phyloP scores from a whole-genome alignment of 768 basidiomycete species.

The Leccinum subtestaceum region DNA sequence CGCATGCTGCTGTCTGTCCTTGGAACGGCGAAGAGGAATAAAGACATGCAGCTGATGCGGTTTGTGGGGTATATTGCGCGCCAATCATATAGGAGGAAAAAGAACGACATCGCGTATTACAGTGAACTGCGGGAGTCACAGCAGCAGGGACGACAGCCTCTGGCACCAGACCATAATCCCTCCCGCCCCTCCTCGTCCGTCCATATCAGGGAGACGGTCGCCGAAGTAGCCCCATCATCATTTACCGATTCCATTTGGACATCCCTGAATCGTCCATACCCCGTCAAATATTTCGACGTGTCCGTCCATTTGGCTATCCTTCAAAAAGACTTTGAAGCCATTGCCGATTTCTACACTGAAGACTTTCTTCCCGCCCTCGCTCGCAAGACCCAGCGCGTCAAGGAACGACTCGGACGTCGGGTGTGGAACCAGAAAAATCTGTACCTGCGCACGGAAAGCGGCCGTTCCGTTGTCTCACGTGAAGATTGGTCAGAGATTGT shows the following conservation, averaged over 20 bases:
- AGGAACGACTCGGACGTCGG: conserved; percentile 76
- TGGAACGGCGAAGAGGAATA: conserved; percentile 56
- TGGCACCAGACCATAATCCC: conserved; percentile 23
- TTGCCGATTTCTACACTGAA: conserved; percentile 41
- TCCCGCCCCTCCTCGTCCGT: conserved; percentile 5
- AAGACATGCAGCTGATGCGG: conserved; percentile 55
- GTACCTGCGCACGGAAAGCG: conserved; percentile 39
- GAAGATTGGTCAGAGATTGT: conserved; percentile 51
- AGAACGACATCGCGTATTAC: conserved; percentile 44
- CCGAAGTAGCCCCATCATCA: background rate
- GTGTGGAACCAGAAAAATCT: conserved; percentile 62
- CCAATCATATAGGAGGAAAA: conserved; percentile 47
- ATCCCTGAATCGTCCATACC: conserved; percentile 16
- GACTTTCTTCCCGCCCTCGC: conserved; percentile 42
- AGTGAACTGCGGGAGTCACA: conserved; percentile 28
- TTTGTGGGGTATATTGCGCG: conserved; percentile 54
- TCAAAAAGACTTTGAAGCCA: conserved; percentile 48
- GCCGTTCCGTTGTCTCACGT: conserved; percentile 39
- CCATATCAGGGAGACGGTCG: background rate
- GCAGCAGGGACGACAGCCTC: conserved; percentile 21
- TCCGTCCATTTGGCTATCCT: conserved; percentile 57
- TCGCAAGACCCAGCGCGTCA: conserved; percentile 58
- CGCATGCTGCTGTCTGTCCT: conserved; percentile 55
- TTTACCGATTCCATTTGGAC: conserved; percentile 22
- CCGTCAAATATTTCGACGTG: conserved; percentile 42